A percentile compares a stretch with the other conserved stretches of the same genome.
These are phyloP conservation scores for Tetrahymena elliotti DNA, from an alignment of 73 alveolate genomes.

Conservation along the genomic window DNA sequence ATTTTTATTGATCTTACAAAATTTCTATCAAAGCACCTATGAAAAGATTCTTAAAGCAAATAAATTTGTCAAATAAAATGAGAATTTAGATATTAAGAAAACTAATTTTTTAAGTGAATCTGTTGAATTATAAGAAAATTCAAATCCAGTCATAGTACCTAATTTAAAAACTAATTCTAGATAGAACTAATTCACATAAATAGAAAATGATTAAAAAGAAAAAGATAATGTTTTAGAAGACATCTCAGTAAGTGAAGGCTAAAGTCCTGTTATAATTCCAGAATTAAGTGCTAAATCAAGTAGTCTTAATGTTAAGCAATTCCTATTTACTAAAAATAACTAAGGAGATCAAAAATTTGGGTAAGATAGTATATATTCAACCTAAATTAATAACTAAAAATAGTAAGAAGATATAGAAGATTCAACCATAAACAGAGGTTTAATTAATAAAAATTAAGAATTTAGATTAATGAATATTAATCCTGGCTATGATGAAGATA, in stretches of 20 bases:
- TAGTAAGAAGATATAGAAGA: neutral
- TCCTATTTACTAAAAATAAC: neutral
- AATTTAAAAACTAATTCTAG: neutral
- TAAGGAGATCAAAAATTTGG: neutral
- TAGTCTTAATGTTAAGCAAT: neutral
- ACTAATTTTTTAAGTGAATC: neutral
- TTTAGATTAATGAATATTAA: neutral
- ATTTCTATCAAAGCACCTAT: neutral
- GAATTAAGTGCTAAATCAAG: neutral
- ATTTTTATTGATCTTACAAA: neutral
- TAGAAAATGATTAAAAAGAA: neutral
- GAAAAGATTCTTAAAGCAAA: neutral
- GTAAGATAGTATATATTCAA: neutral
- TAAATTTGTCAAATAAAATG: neutral
- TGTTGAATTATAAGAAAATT: neutral
- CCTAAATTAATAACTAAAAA: no score
- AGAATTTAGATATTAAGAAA: no score
- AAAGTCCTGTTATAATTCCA: neutral
- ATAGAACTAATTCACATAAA: neutral
- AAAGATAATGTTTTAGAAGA: neutral
- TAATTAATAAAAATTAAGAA: neutral
- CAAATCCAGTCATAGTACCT: neutral
- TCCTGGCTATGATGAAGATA: neutral
- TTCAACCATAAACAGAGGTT: neutral
- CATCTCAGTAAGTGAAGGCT: neutral